Conservation (phyloP, 2,329 filamentous ascomycete species). For the Chalara sp. region DNA sequence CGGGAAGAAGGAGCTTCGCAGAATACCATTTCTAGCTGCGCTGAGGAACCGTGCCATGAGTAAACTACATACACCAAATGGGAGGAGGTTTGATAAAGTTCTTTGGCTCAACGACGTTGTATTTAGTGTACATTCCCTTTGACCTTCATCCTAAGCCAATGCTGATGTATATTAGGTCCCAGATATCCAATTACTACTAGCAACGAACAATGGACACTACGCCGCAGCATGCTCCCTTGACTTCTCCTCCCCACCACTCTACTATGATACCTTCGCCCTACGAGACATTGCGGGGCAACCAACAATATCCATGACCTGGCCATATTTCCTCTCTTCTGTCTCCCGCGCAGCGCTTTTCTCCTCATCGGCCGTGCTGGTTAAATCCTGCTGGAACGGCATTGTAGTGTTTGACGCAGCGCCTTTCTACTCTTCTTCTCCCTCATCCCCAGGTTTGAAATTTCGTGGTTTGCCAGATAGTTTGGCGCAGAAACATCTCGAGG, state of each 20-base stretch:
- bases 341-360: conserved; percentile 48
- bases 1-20: conserved; percentile 47
- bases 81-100: conserved; percentile 42
- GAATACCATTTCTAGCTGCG: conserved; percentile 63
- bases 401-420: conserved; percentile 46
- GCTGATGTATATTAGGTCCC: conserved; percentile 31
- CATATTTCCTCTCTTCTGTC: conserved; percentile 43
- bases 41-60: conserved; percentile 57
- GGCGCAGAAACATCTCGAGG: conserved; percentile 57
- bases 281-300: conserved; percentile 36
- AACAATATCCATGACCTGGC: conserved; percentile 47
- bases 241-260: conserved; percentile 42
- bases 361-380: conserved; percentile 42
- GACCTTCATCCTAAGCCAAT: too few relatives aligned
- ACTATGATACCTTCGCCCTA: conserved; percentile 54
- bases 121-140: conserved; percentile 40
- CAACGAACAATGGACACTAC: conserved; percentile 51
- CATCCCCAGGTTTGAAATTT: conserved; percentile 39
- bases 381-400: conserved; percentile 51
- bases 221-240: conserved; percentile 56
- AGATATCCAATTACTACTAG: conserved; percentile 47
- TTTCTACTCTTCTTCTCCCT: conserved; percentile 32
- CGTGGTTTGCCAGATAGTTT: conserved; percentile 56
- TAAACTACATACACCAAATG: conserved; percentile 29
- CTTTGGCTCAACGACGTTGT: conserved; percentile 61